Conservation (phyloP, 108 stramenopile species). For the Nannochloropsis granulata region DNA sequence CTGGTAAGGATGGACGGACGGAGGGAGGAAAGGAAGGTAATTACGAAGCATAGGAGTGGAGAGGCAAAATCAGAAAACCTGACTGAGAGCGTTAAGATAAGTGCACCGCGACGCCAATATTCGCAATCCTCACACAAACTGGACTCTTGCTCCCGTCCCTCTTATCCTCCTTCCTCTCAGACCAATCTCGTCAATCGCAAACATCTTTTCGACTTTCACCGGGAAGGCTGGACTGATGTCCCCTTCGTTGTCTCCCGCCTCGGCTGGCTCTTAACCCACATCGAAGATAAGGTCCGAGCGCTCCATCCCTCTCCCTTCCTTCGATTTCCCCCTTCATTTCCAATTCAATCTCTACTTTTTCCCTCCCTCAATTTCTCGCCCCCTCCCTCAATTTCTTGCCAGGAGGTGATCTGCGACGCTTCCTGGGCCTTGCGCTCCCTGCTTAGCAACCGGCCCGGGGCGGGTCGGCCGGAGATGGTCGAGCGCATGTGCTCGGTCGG, state of each 20-base stretch:
- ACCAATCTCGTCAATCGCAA: background rate
- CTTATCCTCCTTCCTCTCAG: background rate
- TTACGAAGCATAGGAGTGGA: no score
- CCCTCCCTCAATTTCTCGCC: background rate
- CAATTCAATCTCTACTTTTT: background rate
- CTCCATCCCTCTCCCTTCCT: background rate
- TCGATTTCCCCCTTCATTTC: background rate
- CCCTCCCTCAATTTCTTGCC: no score
- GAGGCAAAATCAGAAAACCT: no score
- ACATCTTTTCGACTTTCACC: background rate
- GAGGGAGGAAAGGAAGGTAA: background rate
- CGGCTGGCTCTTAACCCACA: background rate
- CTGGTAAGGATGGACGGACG: background rate
- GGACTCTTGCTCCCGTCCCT: background rate
- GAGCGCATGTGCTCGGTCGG: background rate
- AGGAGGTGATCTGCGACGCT: background rate
- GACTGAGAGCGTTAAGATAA: no score
- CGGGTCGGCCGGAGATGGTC: background rate
- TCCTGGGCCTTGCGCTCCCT: background rate
- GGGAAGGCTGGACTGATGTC: background rate
- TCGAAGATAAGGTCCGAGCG: background rate
- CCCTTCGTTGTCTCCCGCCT: background rate
- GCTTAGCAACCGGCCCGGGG: background rate
- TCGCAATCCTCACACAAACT: no score
- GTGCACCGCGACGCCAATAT: no score